A percentile compares a stretch with the other conserved stretches of the same genome.
phyloP scores from a whole-genome alignment of 306 rosid genomes.

The Myrica gale region DNA sequence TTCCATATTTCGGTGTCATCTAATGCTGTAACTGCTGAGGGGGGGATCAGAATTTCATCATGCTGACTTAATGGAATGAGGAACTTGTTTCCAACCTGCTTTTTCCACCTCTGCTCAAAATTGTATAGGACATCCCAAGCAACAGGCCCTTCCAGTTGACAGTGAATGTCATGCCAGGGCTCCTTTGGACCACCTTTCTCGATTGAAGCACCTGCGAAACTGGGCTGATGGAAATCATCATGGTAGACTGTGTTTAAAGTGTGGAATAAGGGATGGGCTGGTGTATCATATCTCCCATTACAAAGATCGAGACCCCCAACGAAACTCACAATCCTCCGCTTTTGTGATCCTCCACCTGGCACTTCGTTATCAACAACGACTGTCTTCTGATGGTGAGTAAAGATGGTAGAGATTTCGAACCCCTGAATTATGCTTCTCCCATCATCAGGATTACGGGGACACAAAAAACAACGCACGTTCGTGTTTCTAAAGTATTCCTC shows the following conservation, averaged over 20 bases:
- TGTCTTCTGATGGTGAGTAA: slow-evolving; percentile 86
- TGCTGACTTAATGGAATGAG: slow-evolving; percentile 36
- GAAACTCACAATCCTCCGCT: slow-evolving; percentile 56
- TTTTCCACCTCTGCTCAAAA: slow-evolving; percentile 80
- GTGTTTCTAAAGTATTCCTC: slow-evolving; percentile 54
- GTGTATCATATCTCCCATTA: slow-evolving; percentile 81
- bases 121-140: slow-evolving; percentile 85
- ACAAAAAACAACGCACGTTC: slow-evolving; percentile 55
- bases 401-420: slow-evolving; percentile 54
- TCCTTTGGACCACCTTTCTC: slow-evolving; percentile 89
- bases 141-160: slow-evolving; percentile 68
- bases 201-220: slow-evolving; percentile 63
- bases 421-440: slow-evolving; percentile 67
- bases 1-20: slow-evolving; percentile 54
- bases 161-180: slow-evolving; percentile 96
- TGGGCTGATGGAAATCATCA: slow-evolving; percentile 80
- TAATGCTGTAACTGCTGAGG: slow-evolving; percentile 7
- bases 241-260: slow-evolving; percentile 48
- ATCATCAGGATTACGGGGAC: slow-evolving; percentile 67
- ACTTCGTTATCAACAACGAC: slow-evolving; percentile 53
- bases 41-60: slow-evolving; percentile 31
- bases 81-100: slow-evolving; percentile 46
- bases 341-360: slow-evolving; percentile 16
- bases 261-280: slow-evolving; percentile 60
- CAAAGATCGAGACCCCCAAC: slow-evolving; percentile 85